A percentile compares a stretch with the other conserved stretches of the same genome.
phyloP scores from a whole-genome alignment of 495 filamentous ascomycete genomes.

The Neurospora sp. region DNA sequence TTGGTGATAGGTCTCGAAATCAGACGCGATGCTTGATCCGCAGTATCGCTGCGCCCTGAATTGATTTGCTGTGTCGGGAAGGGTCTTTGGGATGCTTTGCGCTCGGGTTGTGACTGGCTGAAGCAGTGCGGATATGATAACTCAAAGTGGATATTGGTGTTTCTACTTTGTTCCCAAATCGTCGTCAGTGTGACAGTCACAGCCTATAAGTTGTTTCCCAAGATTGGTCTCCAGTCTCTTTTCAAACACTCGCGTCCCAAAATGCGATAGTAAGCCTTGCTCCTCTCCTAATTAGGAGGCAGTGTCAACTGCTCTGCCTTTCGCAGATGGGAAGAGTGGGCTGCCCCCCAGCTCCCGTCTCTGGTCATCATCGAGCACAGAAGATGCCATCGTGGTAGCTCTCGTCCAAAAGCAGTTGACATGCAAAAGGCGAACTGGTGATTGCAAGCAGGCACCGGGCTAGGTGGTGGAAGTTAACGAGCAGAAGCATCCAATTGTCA shows the following conservation, averaged over 20 bases:
- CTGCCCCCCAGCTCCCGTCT: not conserved
- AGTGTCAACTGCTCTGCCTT: not conserved
- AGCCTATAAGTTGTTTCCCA: conserved; percentile 15
- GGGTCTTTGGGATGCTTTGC: conserved; percentile 18
- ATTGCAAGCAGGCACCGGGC: not conserved
- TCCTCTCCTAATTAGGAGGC: not conserved
- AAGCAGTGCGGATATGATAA: conserved; percentile 8
- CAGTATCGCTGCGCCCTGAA: conserved; percentile 23
- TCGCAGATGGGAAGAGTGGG: not conserved
- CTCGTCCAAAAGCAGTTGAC: not conserved
- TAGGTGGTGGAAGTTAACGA: not conserved
- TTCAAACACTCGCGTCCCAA: conserved; percentile 2
- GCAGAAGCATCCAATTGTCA: not conserved
- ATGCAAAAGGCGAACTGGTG: not conserved
- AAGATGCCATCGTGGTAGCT: not conserved
- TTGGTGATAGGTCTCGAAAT: conserved; percentile 37
- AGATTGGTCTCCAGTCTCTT: conserved; percentile 2
- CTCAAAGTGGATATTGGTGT: conserved; percentile 11
- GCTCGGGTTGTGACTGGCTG: conserved; percentile 26
- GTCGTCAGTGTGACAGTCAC: conserved; percentile 11
- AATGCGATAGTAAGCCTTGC: not conserved
- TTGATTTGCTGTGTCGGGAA: conserved; percentile 34
- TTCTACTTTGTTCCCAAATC: conserved; percentile 3
- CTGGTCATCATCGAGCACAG: not conserved
- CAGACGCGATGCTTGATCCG: conserved; percentile 26